Evolutionary conservation across 768 basidiomycete species (phyloP), one percentile per base, ranked within the genome.

Genomic region (Saitozyma sp.): DNA sequence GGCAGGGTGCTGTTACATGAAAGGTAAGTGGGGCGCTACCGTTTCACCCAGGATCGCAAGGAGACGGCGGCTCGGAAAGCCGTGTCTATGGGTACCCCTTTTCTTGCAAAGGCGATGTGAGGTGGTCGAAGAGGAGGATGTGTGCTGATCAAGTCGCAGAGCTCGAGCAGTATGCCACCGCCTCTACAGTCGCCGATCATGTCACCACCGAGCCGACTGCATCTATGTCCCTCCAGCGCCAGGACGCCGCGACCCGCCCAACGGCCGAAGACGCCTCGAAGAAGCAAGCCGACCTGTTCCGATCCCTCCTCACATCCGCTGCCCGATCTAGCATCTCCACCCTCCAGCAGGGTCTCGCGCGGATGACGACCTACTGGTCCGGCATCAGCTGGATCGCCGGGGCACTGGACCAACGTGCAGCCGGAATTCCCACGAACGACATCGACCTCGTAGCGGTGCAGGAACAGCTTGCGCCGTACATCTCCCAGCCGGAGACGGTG

Each of bases 321-420:
- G 29, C 58, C 38, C 38, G 50, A n/a, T 40, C 51, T 2, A 59
- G 53, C 50, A 59, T 59, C 49, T 16, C 58, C 9, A 50, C 58
- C 3, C 48, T 59, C 7, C 58, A 41, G 17, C 49, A 59, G 41
- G 58, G 58, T 40, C 58, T 59, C 37, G 48, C 48, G 10, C 37
- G 49, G 48, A 49, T 38, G 29, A 59, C 58, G 6, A 20, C 29
- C 13, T 59, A 59, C 50, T 59, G 58, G 58, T 48, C 58, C 10
- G 58, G 58, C 58, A 50, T 59, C 11, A 50, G 50, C 16, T 59
- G 58, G 58, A 50, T 59, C 6, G 58, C 58, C 39, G 58, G 53
- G 39, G 58, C 48, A 11, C 20, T 59, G 49, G 48, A 48, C 38
- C 58, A 59, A 37, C 29, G 58, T 9, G 38, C 53, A 17, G 39